Evolutionary conservation across 2,329 filamentous ascomycete species (phyloP), one percentile per base, ranked within the genome.

Genomic region (Scedosporium apiospermum): DNA sequence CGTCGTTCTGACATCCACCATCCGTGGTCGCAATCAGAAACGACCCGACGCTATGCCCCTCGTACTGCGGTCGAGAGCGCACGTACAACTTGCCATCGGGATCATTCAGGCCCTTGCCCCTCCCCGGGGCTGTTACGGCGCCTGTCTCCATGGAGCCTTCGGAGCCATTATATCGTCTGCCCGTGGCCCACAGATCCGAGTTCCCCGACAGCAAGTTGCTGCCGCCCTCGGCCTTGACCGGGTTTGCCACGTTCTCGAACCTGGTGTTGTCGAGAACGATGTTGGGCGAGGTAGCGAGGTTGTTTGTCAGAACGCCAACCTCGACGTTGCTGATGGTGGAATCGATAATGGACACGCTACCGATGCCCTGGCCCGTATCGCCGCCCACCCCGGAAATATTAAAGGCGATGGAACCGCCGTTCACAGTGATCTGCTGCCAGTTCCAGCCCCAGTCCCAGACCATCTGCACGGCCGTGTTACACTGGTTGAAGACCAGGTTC

Each of bases 401-500:
- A 34, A 34, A 34, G 30, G 30, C 30, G 30, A 34, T 34, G 30
- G 30, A 34, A 7, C 30, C 30, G 7, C 30, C 30, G 30, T 34
- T 34, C 7, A 34, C 30, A 34, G 6, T 34, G 30, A 34, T 34
- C 30, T 34, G 30, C 30, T 34, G 6, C 30, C 30, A 34, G 30
- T 34, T 34, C 30, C 30, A 88, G 6, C 80, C 78, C 86, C 86
- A 89, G 72, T 87, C 83, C 86, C 86, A 89, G 72, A 85, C 85
- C 78, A 87, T 82, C 72, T 79, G 85, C 44, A 88, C 80, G 27
- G 83, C 86, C 7, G 84, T 88, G 64, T 83, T 76, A 71, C 83
- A 86, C 64, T 76, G 74, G 62, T 84, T 85, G 74, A 88, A 88
- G 4, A 77, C 82, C 65, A 88, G 67, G 68, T 87, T 87, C 38